Base-by-base conservation (phyloP, 371 early-diverging fungal species). In the Actinomortierella ambigua region DNA sequence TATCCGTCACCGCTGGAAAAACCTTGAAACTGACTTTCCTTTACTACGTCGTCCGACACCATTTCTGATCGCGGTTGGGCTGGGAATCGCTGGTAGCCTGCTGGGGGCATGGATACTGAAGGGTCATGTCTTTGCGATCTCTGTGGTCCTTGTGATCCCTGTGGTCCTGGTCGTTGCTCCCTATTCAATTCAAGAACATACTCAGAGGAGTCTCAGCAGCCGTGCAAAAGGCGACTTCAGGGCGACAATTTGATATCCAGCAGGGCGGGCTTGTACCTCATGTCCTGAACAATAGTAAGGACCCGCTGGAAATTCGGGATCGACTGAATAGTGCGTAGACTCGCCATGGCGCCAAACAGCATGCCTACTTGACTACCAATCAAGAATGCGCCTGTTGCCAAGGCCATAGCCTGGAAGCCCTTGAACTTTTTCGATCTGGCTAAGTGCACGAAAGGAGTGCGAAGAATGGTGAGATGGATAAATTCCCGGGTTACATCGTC, bases 231-330 rank as follows among this genome's bases (percentile, higher is more conserved):
- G n/a, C n/a, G n/a, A n/a, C n/a, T n/a, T n/a, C n/a, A n/a, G n/a
- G n/a, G n/a, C n/a, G n/a, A n/a, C n/a, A n/a, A n/a, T n/a, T n/a
- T n/a, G n/a, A n/a, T n/a, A n/a, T 40, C 24, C 41, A 46, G 48
- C 8, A 2, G 22, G 3, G 20, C 15, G 15, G 8, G 13, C 34
- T 18, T 44, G 50, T 63, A 70, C 70, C 70, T 60, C 26, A 65
- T 65, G 43, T 70, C 70, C 23, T 70, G 70, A 4, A 70, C 65
- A 59, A 70, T 70, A 43, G 53, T 49, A 9, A 70, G 42, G 41
- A 70, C 62, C n/a, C 70, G 70, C 20, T 61, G 57, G 24, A 70
- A 70, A 34, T 70, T 70, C 24, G 70, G 70, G 43, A 70, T 70
- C 2, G 70, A 57, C 43, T 70, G 70, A 22, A 70, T 70, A n/a